Evolutionary conservation across 495 filamentous ascomycete species (phyloP), one percentile per base, ranked within the genome.

Genomic region (Neurospora discreta): DNA sequence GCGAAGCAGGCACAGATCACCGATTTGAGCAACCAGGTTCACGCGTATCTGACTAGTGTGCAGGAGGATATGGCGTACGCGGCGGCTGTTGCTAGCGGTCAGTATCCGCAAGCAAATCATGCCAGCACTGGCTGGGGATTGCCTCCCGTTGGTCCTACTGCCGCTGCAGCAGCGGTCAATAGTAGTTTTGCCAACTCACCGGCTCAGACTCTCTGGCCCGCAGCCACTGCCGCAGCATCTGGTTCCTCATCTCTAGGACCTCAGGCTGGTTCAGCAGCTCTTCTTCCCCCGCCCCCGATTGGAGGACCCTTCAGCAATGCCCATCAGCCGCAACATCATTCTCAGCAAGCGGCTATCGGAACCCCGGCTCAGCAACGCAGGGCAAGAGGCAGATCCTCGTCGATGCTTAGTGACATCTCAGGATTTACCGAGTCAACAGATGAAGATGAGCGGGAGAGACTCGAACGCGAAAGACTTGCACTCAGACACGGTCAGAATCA

Each of bases 361-460:
- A 78, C 68, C 75, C 76, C 46, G 30, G 73, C 76, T 8, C 75
- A 69, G 46, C 75, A 72, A 0, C 69, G 72, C 46, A 82, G 82
- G 70, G 78, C 80, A 18, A 78, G 89, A 36, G 89, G 88, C 30
- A 85, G 90, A 40, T 90, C 87, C 11, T 89, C 87, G 10, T 89
- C 87, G 26, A 92, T 91, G 90, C 85, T 90, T 18, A 90, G 87
- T 76, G 85, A 88, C 73, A 81, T 90, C 44, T 90, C 87, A 30
- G 89, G 88, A 60, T 89, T 91, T 77, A 91, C 90, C 0, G 88
- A 90, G 75, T 85, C 82, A 40, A 86, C 84, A 68, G 82, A 80
- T 68, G 82, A 81, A 18, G 81, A 82, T 18, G 76, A 75, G 16
- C 75, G 72, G 9, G 68, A 69, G 13, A 72, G 42, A 60, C 68